A percentile compares a stretch with the other conserved stretches of the same genome.
Conservation (phyloP, 306 rosid genomes). For the Quercus mongolica region DNA sequence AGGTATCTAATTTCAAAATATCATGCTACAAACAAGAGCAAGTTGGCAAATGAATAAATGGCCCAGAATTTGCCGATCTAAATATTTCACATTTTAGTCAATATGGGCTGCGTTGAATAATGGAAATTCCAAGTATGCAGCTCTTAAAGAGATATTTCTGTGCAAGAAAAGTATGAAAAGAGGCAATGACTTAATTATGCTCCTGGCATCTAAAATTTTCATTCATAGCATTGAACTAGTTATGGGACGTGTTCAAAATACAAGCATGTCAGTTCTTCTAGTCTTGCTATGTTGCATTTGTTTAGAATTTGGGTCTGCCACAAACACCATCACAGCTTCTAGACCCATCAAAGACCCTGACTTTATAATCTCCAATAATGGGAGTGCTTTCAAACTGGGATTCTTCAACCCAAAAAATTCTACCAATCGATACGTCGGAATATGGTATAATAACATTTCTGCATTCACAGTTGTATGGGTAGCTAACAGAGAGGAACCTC, state of each 20-base stretch:
- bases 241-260: neutral
- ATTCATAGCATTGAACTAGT: too few species aligned
- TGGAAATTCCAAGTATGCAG: too few species aligned
- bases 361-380: neutral
- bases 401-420: constrained; percentile 14
- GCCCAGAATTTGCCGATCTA: too few species aligned
- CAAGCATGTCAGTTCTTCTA: neutral
- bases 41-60: too few species aligned
- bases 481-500: constrained; percentile 34
- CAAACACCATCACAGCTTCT: neutral
- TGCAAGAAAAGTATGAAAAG: too few species aligned
- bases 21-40: too few species aligned
- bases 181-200: too few species aligned
- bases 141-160: too few species aligned
- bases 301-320: neutral
- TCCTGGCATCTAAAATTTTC: too few species aligned
- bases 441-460: constrained; percentile 11
- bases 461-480: constrained; percentile 19
- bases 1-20: too few species aligned
- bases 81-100: too few species aligned
- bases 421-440: constrained; percentile 6
- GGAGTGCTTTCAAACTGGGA: constrained; percentile 12
- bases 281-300: neutral
- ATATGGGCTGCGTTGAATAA: too few species aligned
- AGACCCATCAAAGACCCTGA: neutral